Base-by-base conservation (phyloP, 2,329 filamentous ascomycete species). In the Capronia epimyces region DNA sequence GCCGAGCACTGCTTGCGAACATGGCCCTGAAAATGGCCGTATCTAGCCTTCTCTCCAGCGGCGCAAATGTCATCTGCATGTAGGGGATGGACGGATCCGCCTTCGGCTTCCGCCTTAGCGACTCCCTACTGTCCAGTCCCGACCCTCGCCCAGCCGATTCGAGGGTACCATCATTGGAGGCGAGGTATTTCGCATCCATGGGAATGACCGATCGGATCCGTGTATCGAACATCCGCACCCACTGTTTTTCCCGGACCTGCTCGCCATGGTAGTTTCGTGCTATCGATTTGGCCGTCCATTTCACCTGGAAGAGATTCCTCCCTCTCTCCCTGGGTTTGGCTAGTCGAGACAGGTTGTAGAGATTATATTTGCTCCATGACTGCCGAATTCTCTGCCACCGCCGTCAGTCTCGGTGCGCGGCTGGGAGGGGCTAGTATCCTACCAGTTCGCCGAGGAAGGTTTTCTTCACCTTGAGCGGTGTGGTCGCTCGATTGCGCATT, bases 311-410 rank as follows among this genome's bases (percentile, higher is more conserved):
- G 73, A 93, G 94, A 39, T 90, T 96, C 56, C 73, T 64, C 25
- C 65, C 63, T 55, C 61, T 65, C 13, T 55, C 46, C 13, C 62
- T 65, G 15, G 77, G 79, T 1, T 69, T 64, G 37, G 63, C 70
- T 27, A 80, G 64, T 60, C 79, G 78, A 44, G 75, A 73, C 59
- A 98, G 73, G 72, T 96, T 96, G 81, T 87, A 98, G 58, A 98
- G 78, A 67, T 95, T 95, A 77, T 89, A 89, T 75, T 95, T 95
- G 77, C 89, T 95, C 93, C 91, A 96, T 75, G 89, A 89, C 76
- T 93, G 87, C 64, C 91, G 86, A 69, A 95, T 69, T 86, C 89
- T 94, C 90, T 97, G 67, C 22, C 31, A 8, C 13, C 20, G 16
- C 5, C 5, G n/a, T 42, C 25, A 42, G 21, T n/a, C 9, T 13